A percentile compares a stretch with the other conserved stretches of the same genome.
These are phyloP conservation scores for Exidia glandulosa DNA, from an alignment of 768 basidiomycete genomes.

Conservation along the genomic window DNA sequence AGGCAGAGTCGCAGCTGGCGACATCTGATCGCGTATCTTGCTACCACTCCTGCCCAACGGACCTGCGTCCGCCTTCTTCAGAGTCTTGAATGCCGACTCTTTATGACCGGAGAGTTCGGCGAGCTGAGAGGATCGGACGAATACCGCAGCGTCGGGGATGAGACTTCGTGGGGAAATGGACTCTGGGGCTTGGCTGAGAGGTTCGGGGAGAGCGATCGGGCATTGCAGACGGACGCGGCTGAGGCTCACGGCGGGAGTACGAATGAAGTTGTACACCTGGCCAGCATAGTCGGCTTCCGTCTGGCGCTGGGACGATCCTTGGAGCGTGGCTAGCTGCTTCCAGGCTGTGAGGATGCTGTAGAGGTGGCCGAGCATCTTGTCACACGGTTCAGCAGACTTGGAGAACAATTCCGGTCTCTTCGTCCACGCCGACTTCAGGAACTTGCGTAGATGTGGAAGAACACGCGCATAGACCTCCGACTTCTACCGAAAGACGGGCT, in stretches of 20 bases:
- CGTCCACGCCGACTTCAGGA: conserved; percentile 23
- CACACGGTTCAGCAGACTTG: conserved; percentile 9
- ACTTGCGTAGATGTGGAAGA: conserved; percentile 18
- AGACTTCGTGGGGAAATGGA: conserved; percentile 36
- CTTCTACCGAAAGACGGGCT: neutral
- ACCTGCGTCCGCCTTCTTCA: conserved; percentile 32
- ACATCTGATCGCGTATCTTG: conserved; percentile 37
- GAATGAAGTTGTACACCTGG: conserved; percentile 45
- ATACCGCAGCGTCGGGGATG: conserved; percentile 39
- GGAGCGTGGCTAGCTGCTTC: conserved; percentile 33
- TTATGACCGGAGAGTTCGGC: conserved; percentile 31
- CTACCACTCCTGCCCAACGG: conserved; percentile 24
- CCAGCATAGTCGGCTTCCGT: conserved; percentile 45
- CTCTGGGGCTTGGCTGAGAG: conserved; percentile 23
- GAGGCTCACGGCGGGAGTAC: conserved; percentile 31
- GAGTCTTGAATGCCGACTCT: conserved; percentile 36
- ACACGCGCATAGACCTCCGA: neutral
- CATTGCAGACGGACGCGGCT: conserved; percentile 37
- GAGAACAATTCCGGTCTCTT: conserved; percentile 32
- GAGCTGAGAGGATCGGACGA: conserved; percentile 30
- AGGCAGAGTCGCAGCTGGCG: conserved; percentile 36
- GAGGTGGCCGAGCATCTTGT: conserved; percentile 26
- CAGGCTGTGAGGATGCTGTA: conserved; percentile 33
- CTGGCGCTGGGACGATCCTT: conserved; percentile 33
- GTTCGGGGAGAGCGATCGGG: conserved; percentile 37